Conservation (phyloP, 768 basidiomycete species). For the Lentinula detonsa region DNA sequence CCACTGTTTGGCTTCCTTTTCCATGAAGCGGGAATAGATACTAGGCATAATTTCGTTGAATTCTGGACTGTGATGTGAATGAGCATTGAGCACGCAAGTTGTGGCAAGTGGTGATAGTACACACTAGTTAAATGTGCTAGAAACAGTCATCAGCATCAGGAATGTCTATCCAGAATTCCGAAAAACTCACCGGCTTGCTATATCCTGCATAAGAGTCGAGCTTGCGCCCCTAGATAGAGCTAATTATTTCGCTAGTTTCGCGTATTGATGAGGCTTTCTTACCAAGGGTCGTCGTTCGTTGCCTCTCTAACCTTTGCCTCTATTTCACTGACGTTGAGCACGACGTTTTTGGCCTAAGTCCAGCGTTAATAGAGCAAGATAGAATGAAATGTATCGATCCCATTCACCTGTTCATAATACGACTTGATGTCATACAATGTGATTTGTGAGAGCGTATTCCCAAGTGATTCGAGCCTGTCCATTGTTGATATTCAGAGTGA, state of each 20-base stretch:
- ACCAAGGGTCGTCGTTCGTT: constrained; percentile 98
- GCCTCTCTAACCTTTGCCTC: constrained; percentile 96
- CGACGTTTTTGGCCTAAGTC: constrained; percentile 85
- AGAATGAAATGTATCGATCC: background rate
- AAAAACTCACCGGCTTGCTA: constrained; percentile 82
- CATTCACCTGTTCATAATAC: constrained; percentile 83
- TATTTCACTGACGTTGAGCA: constrained; percentile 94
- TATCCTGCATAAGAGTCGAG: constrained; percentile 97
- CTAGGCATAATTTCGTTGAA: constrained; percentile 99
- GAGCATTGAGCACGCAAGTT: background rate
- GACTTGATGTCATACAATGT: constrained; percentile 92
- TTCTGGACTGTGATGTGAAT: constrained; percentile 58
- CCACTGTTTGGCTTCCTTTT: constrained; percentile 98
- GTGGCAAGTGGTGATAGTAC: constrained; percentile 18
- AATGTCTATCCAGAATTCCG: background rate
- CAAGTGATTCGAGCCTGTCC: constrained; percentile 76
- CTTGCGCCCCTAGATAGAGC: constrained; percentile 77
- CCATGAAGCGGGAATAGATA: constrained; percentile 93
- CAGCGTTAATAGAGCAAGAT: background rate
- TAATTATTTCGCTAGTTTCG: constrained; percentile 3
- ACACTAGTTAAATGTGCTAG: constrained; percentile 96
- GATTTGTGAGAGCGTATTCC: constrained; percentile 71
- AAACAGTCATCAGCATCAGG: constrained; percentile 11
- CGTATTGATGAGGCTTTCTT: constrained; percentile 18
- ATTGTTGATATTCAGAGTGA: constrained; percentile 26